Evolutionary conservation across 805 yeast genomes (phyloP).

Genomic region (Groenewaldozyma salmanticensis): DNA sequence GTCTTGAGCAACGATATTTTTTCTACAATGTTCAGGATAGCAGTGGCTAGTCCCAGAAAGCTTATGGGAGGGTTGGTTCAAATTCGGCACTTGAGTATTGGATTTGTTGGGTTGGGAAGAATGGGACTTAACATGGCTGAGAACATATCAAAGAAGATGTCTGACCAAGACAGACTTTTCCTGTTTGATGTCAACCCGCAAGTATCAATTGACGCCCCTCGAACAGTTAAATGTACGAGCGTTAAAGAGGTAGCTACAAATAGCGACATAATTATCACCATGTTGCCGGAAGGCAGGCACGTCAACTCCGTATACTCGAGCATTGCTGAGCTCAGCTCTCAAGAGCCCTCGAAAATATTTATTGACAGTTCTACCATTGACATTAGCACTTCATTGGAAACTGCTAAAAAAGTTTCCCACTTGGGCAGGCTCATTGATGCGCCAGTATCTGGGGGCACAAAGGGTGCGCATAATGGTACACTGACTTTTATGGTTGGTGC

Average conservation of each 20-base stretch:
- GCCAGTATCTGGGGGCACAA: constrained; percentile 48
- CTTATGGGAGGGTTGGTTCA: too few relatives aligned
- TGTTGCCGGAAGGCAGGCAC: constrained; percentile 48
- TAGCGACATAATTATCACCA: constrained; percentile 33
- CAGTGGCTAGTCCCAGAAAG: too few relatives aligned
- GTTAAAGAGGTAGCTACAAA: constrained; percentile 19
- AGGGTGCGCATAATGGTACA: constrained; percentile 43
- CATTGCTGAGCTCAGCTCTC: constrained; percentile 25
- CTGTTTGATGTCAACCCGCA: constrained; percentile 38
- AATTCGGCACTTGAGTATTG: too few relatives aligned
- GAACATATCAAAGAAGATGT: constrained; percentile 35
- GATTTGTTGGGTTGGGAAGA: constrained; percentile 48
- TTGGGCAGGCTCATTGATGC: constrained; percentile 38
- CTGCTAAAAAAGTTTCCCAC: constrained; percentile 32
- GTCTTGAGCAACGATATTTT: too few relatives aligned
- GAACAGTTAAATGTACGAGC: constrained; percentile 17
- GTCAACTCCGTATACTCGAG: constrained; percentile 34
- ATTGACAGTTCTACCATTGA: constrained; percentile 46
- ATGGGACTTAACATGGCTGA: constrained; percentile 49
- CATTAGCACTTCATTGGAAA: constrained; percentile 35
- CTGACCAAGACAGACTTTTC: constrained; percentile 31
- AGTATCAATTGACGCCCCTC: constrained; percentile 24
- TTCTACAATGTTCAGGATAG: too few relatives aligned
- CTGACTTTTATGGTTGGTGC: constrained; percentile 45
- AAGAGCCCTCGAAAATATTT: constrained; percentile 23